Evolutionary conservation across 2,329 filamentous ascomycete species (phyloP).

Genomic region (Cladosporium halotolerans): DNA sequence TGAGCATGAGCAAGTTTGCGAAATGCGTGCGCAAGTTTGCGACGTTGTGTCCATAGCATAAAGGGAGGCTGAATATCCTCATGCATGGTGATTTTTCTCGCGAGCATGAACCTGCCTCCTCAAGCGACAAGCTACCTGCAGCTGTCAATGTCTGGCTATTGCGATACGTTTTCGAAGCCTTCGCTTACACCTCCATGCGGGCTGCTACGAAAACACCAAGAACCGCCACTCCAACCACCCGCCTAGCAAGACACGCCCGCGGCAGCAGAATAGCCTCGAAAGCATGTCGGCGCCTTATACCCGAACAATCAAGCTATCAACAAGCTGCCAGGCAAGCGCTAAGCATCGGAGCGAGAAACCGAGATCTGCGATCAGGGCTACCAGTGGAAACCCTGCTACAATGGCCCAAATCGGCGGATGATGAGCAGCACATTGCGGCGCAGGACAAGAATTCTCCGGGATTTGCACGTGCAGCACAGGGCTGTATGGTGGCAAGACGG

Average conservation of each 20-base stretch:
- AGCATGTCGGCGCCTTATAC: not conserved
- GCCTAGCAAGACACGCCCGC: not conserved
- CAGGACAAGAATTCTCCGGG: not conserved
- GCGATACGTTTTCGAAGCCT: too few species aligned
- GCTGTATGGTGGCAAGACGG: not conserved
- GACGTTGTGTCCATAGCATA: not conserved
- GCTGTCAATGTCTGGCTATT: not conserved
- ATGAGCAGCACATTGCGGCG: conserved; percentile 4
- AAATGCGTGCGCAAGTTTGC: conserved; percentile 8
- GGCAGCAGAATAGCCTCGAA: not conserved
- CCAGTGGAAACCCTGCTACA: not conserved
- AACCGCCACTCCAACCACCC: not conserved
- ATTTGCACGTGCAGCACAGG: not conserved
- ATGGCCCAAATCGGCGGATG: not conserved
- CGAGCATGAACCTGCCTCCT: not conserved
- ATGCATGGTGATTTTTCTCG: too few species aligned
- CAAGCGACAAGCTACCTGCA: not conserved
- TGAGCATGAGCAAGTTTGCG: conserved; percentile 8
- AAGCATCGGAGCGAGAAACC: not conserved
- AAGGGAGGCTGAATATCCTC: not conserved
- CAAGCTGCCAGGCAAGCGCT: not conserved
- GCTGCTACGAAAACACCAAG: too few species aligned
- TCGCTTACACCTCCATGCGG: too few species aligned
- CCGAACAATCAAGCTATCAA: not conserved
- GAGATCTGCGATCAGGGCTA: too few species aligned